These are phyloP conservation scores for Zostera marina DNA, from an alignment of 116 monocot species.

Conservation along the genomic window DNA sequence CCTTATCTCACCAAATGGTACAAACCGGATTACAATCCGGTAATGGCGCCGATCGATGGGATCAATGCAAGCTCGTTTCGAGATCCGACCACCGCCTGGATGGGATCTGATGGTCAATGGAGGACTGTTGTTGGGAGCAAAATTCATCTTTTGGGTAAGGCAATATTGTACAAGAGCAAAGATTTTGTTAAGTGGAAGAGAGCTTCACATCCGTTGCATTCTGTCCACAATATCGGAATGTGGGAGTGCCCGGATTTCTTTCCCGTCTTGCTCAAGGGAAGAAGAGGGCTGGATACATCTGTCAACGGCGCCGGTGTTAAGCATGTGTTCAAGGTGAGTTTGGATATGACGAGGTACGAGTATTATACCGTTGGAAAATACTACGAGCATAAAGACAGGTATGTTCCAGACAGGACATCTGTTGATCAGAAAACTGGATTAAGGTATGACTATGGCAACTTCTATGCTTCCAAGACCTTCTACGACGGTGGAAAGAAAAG, in stretches of 20 bases:
- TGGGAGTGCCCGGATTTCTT: conserved; percentile 88
- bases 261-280: conserved; percentile 12
- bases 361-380: conserved; percentile 25
- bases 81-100: conserved; percentile 26
- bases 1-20: conserved; percentile 18
- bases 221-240: conserved; percentile 32
- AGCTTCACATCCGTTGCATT: conserved; percentile 35
- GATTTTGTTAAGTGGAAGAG: conserved; percentile 20
- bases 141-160: conserved; percentile 30
- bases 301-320: conserved; percentile 7
- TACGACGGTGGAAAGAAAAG: conserved; percentile 26
- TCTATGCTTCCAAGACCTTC: conserved; percentile 19
- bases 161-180: conserved; percentile 35
- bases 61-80: conserved; percentile 15
- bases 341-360: conserved; percentile 14
- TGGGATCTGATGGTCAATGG: conserved; percentile 16
- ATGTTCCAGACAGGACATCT: conserved; percentile 14
- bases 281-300: conserved; percentile 31
- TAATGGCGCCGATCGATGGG: conserved; percentile 5
- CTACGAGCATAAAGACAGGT: conserved; percentile 11
- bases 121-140: conserved; percentile 8
- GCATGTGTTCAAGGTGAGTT: conserved; percentile 35
- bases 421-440: conserved; percentile 10
- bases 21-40: conserved; percentile 27
- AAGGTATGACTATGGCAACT: conserved; percentile 37